These are phyloP conservation scores for Trichoderma gamsii DNA, from an alignment of 495 filamentous ascomycete species.

Conservation along the genomic window DNA sequence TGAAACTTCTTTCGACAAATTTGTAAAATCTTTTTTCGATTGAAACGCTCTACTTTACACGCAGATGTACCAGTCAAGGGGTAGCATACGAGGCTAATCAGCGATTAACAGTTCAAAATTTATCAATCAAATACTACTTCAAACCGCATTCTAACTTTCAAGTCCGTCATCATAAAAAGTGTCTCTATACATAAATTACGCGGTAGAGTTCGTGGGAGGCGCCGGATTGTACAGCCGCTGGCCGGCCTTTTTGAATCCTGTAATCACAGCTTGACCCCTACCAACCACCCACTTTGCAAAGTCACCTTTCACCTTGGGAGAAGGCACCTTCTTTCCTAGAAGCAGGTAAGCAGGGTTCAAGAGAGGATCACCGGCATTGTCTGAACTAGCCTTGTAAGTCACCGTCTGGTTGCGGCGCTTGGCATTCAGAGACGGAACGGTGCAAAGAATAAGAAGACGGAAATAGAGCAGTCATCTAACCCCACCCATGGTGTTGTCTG, in stretches of 20 bases:
- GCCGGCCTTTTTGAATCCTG: constrained; percentile 28
- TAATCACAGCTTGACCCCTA: constrained; percentile 32
- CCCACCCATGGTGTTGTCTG: constrained; percentile 26
- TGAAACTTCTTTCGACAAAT: too few relatives aligned
- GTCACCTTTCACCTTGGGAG: constrained; percentile 25
- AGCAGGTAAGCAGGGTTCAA: constrained; percentile 38
- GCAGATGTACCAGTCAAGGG: too few relatives aligned
- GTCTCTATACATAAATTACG: neutral
- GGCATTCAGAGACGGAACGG: constrained; percentile 30
- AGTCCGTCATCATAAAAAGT: neutral
- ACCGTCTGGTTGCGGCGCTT: constrained; percentile 37
- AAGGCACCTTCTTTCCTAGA: constrained; percentile 27
- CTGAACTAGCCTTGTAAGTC: constrained; percentile 34
- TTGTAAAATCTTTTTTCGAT: too few relatives aligned
- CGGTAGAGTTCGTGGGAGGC: neutral
- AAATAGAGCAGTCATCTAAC: neutral
- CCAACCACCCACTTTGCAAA: constrained; percentile 35
- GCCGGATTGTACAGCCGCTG: constrained; percentile 24
- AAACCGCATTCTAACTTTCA: too few relatives aligned
- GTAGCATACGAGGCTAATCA: too few relatives aligned
- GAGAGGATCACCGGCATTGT: constrained; percentile 28
- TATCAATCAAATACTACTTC: too few relatives aligned
- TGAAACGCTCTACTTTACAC: too few relatives aligned
- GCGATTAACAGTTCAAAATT: too few relatives aligned
- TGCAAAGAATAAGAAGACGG: neutral